These are phyloP conservation scores for Aureobasidium sp. DNA, from an alignment of 2,329 filamentous ascomycete species.

Conservation along the genomic window DNA sequence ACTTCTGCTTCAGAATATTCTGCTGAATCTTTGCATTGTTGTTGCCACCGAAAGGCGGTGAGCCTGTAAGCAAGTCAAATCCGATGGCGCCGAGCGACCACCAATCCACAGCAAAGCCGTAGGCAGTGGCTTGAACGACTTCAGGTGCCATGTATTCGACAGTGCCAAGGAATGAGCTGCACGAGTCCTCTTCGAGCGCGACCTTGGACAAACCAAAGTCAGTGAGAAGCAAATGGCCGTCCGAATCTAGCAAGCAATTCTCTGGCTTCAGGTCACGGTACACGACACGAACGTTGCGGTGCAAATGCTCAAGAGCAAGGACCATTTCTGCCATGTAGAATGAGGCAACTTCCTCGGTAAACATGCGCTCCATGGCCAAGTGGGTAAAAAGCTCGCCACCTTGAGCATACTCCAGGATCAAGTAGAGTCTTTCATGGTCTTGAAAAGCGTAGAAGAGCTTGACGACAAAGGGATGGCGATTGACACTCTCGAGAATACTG, in stretches of 20 bases:
- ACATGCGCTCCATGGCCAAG: slow-evolving; percentile 88
- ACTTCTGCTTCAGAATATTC: slow-evolving; percentile 89
- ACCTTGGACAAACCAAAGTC: slow-evolving; percentile 98
- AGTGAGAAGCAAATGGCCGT: slow-evolving; percentile 87
- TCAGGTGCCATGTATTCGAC: slow-evolving; percentile 99
- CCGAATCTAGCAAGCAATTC: slow-evolving; percentile 85
- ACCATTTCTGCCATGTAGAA: slow-evolving; percentile 99
- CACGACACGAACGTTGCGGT: slow-evolving; percentile 84
- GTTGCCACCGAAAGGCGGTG: slow-evolving; percentile 79
- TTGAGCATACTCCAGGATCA: slow-evolving; percentile 95
- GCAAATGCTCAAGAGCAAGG: slow-evolving; percentile 85
- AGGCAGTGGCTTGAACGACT: slow-evolving; percentile 77
- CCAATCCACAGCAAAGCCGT: slow-evolving; percentile 95
- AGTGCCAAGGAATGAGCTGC: slow-evolving; percentile 87
- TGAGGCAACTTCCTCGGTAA: slow-evolving; percentile 75
- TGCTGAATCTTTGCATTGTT: slow-evolving; percentile 94
- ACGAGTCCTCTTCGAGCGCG: slow-evolving; percentile 63
- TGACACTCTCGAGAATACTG: slow-evolving; percentile 88
- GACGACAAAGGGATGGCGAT: slow-evolving; percentile 93
- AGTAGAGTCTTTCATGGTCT: slow-evolving; percentile 92
- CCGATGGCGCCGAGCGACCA: slow-evolving; percentile 94
- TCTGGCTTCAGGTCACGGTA: slow-evolving; percentile 97
- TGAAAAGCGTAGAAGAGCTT: slow-evolving; percentile 98
- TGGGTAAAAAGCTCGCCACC: slow-evolving; percentile 97
- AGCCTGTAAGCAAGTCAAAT: slow-evolving; percentile 86